Base-by-base conservation (phyloP, 2,329 filamentous ascomycete species). In the Phialophora chinensis region DNA sequence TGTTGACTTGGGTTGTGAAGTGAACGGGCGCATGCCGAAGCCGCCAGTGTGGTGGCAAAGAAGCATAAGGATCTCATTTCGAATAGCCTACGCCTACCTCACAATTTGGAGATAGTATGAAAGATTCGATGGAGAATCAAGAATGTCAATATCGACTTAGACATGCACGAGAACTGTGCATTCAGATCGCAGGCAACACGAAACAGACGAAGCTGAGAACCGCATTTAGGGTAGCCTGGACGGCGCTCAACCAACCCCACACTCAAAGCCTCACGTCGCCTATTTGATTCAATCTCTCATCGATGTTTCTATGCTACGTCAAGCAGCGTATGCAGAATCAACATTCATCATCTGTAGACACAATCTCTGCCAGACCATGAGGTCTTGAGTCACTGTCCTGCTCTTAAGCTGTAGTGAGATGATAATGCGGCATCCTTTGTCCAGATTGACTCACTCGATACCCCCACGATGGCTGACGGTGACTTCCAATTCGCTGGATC, bases 41-140 rank as follows among this genome's bases (percentile, higher is more conserved):
- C 75, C 17, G 75, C 75, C 69, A 77, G 76, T 69, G 77, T 67
- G 52, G 79, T 73, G 69, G 74, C 76, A 58, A 80, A 67, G 49
- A 75, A 70, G 53, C 69, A 64, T 10, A 25, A 74, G 66, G 77
- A 69, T 73, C 78, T 80, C 79, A 81, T 80, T 20, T 20, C 27
- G 27, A 55, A 55, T 11, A 27, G 20, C n/a, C 20, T 7, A 50
- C 35, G 20, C n/a, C 20, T 7, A 50, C 35, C 35, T 42, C 38
- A 52, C 25, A 17, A 23, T 4, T 29, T 27, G 3, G 17, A 55
- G 29, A 12, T 35, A 35, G n/a, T 55, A 52, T 35, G 27, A 14
- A 33, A 17, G 29, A n/a, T 35, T 35, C n/a, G 1, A 55, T 1
- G 29, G 53, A 2, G 10, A 20, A 29, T 29, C 8, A 0, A 0